phyloP scores from a whole-genome alignment of 306 rosid species.

The Gleditsia sinensis region DNA sequence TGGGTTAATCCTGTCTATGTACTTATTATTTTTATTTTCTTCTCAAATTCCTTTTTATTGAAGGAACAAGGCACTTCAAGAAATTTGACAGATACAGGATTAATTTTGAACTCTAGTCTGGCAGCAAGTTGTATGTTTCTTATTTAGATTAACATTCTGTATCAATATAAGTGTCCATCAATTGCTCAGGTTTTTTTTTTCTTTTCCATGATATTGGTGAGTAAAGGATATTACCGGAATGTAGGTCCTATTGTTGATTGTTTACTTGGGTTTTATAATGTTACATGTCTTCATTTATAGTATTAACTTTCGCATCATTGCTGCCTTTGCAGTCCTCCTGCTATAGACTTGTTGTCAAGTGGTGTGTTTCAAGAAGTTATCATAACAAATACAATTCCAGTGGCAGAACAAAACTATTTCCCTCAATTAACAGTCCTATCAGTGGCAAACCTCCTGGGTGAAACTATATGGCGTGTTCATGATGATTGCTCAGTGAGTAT shows the following conservation, averaged over 20 bases:
- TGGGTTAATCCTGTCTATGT: too few species aligned
- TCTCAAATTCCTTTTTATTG: too few species aligned
- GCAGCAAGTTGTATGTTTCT: too few species aligned
- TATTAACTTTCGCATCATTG: constrained; percentile 21
- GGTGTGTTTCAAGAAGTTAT: constrained; percentile 97
- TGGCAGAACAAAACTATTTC: constrained; percentile 77
- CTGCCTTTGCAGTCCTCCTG: constrained; percentile 83
- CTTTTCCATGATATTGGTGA: neutral
- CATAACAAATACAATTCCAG: constrained; percentile 88
- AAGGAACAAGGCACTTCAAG: too few species aligned
- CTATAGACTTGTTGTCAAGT: constrained; percentile 85
- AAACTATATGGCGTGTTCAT: constrained; percentile 99
- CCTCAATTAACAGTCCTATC: constrained; percentile 92
- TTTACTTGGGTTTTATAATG: neutral
- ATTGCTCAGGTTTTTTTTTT: too few species aligned
- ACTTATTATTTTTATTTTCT: too few species aligned
- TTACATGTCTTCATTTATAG: neutral
- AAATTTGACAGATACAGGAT: too few species aligned
- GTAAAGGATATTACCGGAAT: neutral
- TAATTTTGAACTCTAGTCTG: too few species aligned
- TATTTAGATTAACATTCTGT: too few species aligned
- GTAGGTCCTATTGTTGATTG: neutral
- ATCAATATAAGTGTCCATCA: neutral
- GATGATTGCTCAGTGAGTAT: constrained; percentile 99
- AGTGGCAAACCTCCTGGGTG: constrained; percentile 96